Evolutionary conservation across 805 yeast genomes (phyloP), one percentile per base, ranked within the genome.

Genomic region (Isabelozyma gotoi): DNA sequence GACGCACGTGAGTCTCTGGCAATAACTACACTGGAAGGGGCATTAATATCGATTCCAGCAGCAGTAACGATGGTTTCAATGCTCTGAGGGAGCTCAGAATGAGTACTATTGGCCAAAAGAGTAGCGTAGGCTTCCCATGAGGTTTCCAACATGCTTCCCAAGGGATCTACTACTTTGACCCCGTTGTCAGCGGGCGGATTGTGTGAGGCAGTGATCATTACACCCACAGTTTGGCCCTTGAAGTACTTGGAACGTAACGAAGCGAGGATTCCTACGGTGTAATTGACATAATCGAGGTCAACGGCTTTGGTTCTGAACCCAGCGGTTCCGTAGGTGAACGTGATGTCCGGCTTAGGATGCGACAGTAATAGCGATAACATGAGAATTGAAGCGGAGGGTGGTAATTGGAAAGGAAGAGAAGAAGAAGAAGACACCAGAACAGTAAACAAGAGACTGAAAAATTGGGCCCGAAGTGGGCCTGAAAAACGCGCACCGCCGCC

Each of bases 161-260:
- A 67, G 1, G 98, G 97, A 52, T 92, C 98, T 18, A 92, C 88
- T n/a, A 94, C 74, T 15, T 36, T 36, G 39, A 85, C 88, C 27
- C 96, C 96, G 52, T 87, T 87, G 58, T 88, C 96, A 31, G 70
- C 72, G 0, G 97, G 96, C 0, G 97, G 97, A 56, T 90, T 90
- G 63, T 90, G 97, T 0, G 96, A 86, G 0, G 97, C 97, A 1
- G 97, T 94, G 57, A 94, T 84, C 97, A 94, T 92, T 10, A 91
- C 84, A n/a, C 99, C 99, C 21, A 91, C 78, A 7, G 85, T 78
- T 53, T 84, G 72, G 1, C 92, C 88, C 1, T 69, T 67, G 24
- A 86, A 67, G 47, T 71, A 75, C 45, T 84, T 77, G n/a, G 97
- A 90, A 56, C 99, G 76, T 49, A 94, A 68, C 1, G 83, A 71